Percentiles rank a stretch among this genome's conserved stretches.
phyloP scores from a whole-genome alignment of 345 rosid species.

The Eucalyptus cloeziana region DNA sequence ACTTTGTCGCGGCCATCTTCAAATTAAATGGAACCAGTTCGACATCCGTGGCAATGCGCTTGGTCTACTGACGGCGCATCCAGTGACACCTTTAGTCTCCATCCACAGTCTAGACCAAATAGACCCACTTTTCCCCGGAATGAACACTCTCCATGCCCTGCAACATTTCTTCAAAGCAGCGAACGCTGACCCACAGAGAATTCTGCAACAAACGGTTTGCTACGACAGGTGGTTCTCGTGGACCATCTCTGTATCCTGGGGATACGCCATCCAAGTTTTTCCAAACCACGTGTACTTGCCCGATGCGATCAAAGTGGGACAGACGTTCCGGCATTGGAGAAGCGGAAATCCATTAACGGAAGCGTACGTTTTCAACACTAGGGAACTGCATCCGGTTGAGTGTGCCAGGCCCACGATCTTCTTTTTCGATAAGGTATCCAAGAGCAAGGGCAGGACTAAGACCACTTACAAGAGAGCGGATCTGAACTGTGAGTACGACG shows the following conservation, averaged over 20 bases:
- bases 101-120: conserved; percentile 56
- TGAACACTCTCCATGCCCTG: conserved; percentile 30
- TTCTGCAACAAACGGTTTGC: conserved; percentile 68
- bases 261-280: conserved; percentile 65
- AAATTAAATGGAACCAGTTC: conserved; percentile 15
- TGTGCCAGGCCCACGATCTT: conserved; percentile 65
- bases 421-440: conserved; percentile 37
- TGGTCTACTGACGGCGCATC: conserved; percentile 67
- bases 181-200: conserved; percentile 45
- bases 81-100: conserved; percentile 63
- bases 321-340: conserved; percentile 64
- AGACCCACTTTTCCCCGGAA: conserved; percentile 69
- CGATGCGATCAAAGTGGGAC: conserved; percentile 34
- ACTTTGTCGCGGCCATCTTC: not conserved
- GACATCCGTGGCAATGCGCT: conserved; percentile 67
- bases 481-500: conserved; percentile 36
- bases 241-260: conserved; percentile 87
- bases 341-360: conserved; percentile 4
- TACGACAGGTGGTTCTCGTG: conserved; percentile 72
- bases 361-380: conserved; percentile 47
- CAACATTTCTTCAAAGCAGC: conserved; percentile 46
- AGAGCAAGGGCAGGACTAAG: conserved; percentile 1
- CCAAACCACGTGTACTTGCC: conserved; percentile 18
- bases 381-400: conserved; percentile 30
- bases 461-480: conserved; percentile 42